Evolutionary conservation across 202 grass and related monocot genomes (phyloP).

Genomic region (Musa balbisiana): DNA sequence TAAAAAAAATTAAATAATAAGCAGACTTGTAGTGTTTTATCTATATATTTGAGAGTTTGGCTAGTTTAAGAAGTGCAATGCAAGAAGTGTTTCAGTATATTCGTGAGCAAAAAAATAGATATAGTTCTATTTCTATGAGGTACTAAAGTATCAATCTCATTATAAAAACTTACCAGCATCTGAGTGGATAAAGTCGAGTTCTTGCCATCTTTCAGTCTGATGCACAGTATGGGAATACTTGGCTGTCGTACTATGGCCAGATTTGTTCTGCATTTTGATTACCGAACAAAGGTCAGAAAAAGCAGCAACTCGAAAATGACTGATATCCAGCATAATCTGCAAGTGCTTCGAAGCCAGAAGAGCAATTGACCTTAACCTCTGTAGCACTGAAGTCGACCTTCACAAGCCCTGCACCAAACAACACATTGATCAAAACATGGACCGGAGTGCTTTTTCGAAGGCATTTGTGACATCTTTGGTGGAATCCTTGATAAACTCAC

Average conservation of each 20-base stretch:
- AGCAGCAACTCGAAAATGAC: background rate
- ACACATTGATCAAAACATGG: constrained; percentile 1
- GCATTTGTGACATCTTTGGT: background rate
- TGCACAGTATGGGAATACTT: background rate
- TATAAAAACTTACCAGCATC: constrained; percentile 7
- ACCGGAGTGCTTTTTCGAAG: background rate
- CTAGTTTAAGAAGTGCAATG: background rate
- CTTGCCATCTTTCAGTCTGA: background rate
- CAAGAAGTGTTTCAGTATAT: background rate
- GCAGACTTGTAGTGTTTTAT: background rate
- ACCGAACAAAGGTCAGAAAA: background rate
- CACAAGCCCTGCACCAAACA: background rate
- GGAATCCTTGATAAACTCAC: background rate
- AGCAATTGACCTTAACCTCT: background rate
- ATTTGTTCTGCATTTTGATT: constrained; percentile 20
- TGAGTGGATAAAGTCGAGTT: background rate
- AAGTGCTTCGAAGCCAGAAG: constrained; percentile 4
- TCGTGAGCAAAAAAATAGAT: background rate
- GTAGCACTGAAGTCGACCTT: background rate
- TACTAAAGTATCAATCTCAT: background rate
- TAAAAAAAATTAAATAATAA: no score
- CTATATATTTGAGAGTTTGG: background rate
- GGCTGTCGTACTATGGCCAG: background rate
- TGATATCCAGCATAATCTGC: background rate
- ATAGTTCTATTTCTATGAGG: background rate